phyloP scores from a whole-genome alignment of 257 asterid genomes.

The Gentiana dahurica region DNA sequence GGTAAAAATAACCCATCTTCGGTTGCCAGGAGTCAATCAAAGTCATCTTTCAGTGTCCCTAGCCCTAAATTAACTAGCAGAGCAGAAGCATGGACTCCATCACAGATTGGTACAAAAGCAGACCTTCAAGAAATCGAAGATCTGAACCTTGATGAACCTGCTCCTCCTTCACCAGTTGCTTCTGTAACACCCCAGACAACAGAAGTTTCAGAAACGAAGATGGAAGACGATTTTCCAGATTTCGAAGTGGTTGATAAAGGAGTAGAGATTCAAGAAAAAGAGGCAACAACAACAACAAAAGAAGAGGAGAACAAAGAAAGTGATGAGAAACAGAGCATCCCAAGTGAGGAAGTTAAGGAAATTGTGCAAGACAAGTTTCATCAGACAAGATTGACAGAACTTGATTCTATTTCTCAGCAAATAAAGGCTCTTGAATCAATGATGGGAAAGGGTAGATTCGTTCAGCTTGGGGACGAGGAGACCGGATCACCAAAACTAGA shows the following conservation, averaged over 20 bases:
- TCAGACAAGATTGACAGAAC: conserved; percentile 49
- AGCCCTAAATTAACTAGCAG: conserved; percentile 54
- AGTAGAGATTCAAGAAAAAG: conserved; percentile 45
- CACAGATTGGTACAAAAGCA: conserved; percentile 31
- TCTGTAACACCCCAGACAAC: conserved; percentile 13
- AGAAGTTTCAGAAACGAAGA: conserved; percentile 26
- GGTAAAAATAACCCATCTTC: conserved; percentile 25
- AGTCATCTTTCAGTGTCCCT: conserved; percentile 67
- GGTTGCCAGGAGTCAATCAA: conserved; percentile 59
- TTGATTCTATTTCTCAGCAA: conserved; percentile 78
- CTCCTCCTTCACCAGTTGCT: conserved; percentile 13
- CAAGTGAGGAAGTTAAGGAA: conserved; percentile 80
- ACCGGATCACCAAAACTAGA: conserved; percentile 47
- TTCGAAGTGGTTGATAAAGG: conserved; percentile 90
- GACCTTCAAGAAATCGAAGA: conserved; percentile 60
- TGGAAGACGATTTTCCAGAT: conserved; percentile 59
- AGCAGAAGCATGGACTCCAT: conserved; percentile 53
- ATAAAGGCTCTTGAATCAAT: conserved; percentile 81
- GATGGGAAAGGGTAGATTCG: conserved; percentile 44
- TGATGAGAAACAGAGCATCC: conserved; percentile 47
- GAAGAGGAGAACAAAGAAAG: conserved; percentile 3
- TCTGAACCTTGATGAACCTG: conserved; percentile 68
- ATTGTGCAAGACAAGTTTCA: conserved; percentile 61
- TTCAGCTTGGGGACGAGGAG: conserved; percentile 36
- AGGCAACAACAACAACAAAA: conserved; percentile 8